phyloP scores from a whole-genome alignment of 148 eudicot species.

The Talinum fruticosum region DNA sequence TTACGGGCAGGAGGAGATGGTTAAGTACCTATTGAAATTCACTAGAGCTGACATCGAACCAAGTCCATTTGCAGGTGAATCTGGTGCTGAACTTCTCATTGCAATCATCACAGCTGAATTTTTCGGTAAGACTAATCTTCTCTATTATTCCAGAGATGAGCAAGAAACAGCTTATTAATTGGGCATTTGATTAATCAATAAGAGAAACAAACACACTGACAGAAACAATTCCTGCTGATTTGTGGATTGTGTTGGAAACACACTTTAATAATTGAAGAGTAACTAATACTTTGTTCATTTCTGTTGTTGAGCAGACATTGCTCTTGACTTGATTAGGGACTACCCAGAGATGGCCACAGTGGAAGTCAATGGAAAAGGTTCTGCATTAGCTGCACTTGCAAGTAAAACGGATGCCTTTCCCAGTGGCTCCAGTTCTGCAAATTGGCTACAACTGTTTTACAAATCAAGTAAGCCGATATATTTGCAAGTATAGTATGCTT shows the following conservation, averaged over 20 bases:
- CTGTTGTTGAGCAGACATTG: slow-evolving; percentile 18
- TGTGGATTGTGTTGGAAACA: not conserved
- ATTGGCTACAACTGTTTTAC: not conserved
- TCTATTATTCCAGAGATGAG: too few relatives aligned
- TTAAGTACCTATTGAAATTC: slow-evolving; percentile 5
- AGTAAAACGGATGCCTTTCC: slow-evolving; percentile 21
- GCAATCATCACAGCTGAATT: slow-evolving; percentile 24
- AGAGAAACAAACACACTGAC: too few relatives aligned
- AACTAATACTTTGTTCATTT: not conserved
- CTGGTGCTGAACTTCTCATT: slow-evolving; percentile 29
- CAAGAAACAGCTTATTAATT: too few relatives aligned
- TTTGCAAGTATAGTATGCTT: not conserved
- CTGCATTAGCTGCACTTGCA: slow-evolving; percentile 24
- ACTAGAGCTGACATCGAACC: slow-evolving; percentile 27
- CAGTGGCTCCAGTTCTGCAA: slow-evolving; percentile 12
- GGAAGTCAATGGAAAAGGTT: slow-evolving; percentile 23
- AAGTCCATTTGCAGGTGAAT: slow-evolving; percentile 24
- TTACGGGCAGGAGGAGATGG: slow-evolving; percentile 21
- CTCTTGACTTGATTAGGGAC: slow-evolving; percentile 9
- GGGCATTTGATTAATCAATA: too few relatives aligned
- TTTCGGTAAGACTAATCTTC: slow-evolving; percentile 31
- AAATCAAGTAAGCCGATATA: slow-evolving; percentile 13
- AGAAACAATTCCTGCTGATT: not conserved
- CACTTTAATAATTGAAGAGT: not conserved
- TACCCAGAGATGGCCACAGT: slow-evolving; percentile 31